phyloP scores from a whole-genome alignment of 129 eudicot species.

The Escallonia rubra region DNA sequence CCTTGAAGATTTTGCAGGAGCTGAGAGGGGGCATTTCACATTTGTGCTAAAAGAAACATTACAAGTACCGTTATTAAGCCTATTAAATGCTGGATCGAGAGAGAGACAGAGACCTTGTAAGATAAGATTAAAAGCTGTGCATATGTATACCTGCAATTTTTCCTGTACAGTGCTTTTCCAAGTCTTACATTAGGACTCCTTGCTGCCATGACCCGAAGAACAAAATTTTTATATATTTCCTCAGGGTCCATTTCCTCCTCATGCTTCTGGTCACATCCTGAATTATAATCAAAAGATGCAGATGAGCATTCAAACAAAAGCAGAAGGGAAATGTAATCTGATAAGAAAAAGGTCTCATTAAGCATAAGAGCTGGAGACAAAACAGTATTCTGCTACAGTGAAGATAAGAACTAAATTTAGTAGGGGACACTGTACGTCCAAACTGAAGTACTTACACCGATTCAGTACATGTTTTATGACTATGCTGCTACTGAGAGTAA shows the following conservation, averaged over 20 bases:
- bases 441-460: too few relatives aligned
- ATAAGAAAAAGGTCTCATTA: too few relatives aligned
- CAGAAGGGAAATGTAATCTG: too few relatives aligned
- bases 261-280: constrained; percentile 94
- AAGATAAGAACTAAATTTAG: too few relatives aligned
- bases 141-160: constrained; percentile 41
- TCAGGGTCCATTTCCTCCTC: constrained; percentile 88
- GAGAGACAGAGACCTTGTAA: background rate
- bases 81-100: background rate
- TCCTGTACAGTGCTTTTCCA: constrained; percentile 52
- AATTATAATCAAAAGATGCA: background rate
- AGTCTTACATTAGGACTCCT: constrained; percentile 86
- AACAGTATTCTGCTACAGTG: too few relatives aligned
- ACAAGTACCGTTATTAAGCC: background rate
- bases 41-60: constrained; percentile 32
- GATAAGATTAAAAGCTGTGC: background rate
- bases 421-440: too few relatives aligned
- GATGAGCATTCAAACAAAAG: background rate
- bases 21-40: constrained; percentile 79
- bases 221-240: constrained; percentile 76
- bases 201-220: constrained; percentile 94
- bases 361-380: too few relatives aligned
- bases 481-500: too few relatives aligned
- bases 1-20: constrained; percentile 87
- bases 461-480: too few relatives aligned